Evolutionary conservation across 495 filamentous ascomycete genomes (phyloP), one percentile per base, ranked within the genome.

Genomic region (Penicillium lividum): DNA sequence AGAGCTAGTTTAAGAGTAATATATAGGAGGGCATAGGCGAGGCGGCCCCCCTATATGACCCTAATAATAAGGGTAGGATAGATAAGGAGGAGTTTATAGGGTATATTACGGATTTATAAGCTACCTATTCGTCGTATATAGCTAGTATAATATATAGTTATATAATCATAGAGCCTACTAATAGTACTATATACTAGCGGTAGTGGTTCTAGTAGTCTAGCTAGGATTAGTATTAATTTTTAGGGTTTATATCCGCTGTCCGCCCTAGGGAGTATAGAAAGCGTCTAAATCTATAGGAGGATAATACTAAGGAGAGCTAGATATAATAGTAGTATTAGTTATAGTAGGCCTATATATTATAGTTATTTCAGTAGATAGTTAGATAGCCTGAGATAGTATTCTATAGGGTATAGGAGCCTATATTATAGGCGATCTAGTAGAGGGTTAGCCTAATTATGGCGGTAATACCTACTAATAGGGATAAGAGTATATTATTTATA

Each of bases 401-500:
- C 16, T 16, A 43, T 43, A 43, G 40, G 40, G 40, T 43, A 10
- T 16, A 43, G 40, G 40, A 43, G 40, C 40, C 13, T 9, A 15
- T 7, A 15, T 43, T 43, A 43, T 7, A 43, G 40, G 40, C 16
- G 3, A 43, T 43, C 40, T 16, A 43, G 40, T 16, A 43, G 11
- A 15, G 40, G 2, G 13, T 43, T 2, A 46, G 44, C 27, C 44
- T 28, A 28, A 9, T 46, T 27, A 18, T 46, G 8, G 22, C 8
- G 8, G 22, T 46, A 46, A 46, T 46, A 46, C 44, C 22, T 28
- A 46, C 22, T 4, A 28, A 10, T 4, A 28, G 44, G 3, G 11
- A 9, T 7, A 46, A 46, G 22, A 46, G 44, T 46, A 22, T 46
- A 46, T 46, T 46, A 46, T 46, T 46, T 46, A 46, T 46, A 46